Evolutionary conservation across 1,139 yeast genomes (phyloP), one percentile per base, ranked within the genome.

Genomic region (Zhuliangozyma blackwelliae): DNA sequence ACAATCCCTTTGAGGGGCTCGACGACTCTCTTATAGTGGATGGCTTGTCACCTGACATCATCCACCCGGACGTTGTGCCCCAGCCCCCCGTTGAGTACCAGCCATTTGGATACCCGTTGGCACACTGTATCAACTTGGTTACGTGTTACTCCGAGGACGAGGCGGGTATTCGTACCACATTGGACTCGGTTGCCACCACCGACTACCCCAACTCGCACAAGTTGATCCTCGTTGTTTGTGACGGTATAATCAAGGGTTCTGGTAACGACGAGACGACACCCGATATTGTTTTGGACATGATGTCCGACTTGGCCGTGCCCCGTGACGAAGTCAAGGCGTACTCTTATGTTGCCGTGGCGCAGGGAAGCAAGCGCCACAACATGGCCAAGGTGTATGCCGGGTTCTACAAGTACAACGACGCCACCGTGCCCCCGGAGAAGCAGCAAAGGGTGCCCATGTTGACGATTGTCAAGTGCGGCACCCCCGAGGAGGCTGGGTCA

Each of bases 341-440:
- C 51, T 88, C 97, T 1, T 90, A 92, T 57, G 96, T 92, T 34
- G 95, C 97, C 7, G 97, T 92, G 37, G 96, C 96, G 2, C 84
- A 82, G 53, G 97, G 97, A 46, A 55, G 86, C 7, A 89, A 87
- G 62, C 82, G 97, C 57, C 97, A 90, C 55, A 92, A 92, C 57
- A 88, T 88, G 96, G 97, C 97, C n/a, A 89, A 89, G 59, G 88
- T 90, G 10, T 83, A 82, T 52, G 81, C 95, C 10, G 97, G 97
- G 0, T 92, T 85, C 56, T 90, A 90, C 65, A 80, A 81, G 47
- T 90, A 88, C 54, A 79, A 85, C 51, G 83, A 83, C 46, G 55
- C 62, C 7, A 84, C 94, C 3, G 79, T 87, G 33, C 85, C 94
- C 4, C 68, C 68, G 4, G 89, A 84, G 48, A 83, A 83, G 47